Conservation (phyloP, 129 eudicot genomes). For the Pseudognaphalium luteoalbum region DNA sequence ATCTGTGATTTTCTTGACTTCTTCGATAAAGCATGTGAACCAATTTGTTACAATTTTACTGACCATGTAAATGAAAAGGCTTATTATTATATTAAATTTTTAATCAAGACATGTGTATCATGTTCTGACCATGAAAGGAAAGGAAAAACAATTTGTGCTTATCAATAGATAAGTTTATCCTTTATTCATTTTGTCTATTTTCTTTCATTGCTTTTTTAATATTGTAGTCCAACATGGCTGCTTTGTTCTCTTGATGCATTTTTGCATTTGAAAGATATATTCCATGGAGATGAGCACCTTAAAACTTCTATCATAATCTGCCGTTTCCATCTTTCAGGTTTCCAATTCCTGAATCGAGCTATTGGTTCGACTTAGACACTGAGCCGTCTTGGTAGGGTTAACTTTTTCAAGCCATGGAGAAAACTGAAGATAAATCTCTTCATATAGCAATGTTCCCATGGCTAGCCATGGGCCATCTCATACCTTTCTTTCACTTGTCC, state of each 20-base stretch:
- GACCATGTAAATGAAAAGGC: too few relatives aligned
- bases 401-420: slow-evolving; percentile 34
- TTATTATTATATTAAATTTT: too few relatives aligned
- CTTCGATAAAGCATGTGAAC: background rate
- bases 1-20: background rate
- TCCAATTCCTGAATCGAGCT: slow-evolving; percentile 7
- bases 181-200: background rate
- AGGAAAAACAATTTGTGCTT: background rate
- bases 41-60: background rate
- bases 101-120: too few relatives aligned
- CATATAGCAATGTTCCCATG: slow-evolving; percentile 89
- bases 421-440: slow-evolving; percentile 29
- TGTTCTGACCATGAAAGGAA: too few relatives aligned
- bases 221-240: slow-evolving; percentile 31
- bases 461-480: slow-evolving; percentile 90
- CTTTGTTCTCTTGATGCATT: slow-evolving; percentile 14
- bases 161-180: background rate
- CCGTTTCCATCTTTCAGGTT: background rate
- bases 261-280: background rate
- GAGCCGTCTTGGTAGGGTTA: background rate
- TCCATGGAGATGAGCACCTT: background rate
- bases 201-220: background rate
- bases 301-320: background rate
- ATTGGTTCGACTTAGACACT: slow-evolving; percentile 1
- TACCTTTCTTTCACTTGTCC: slow-evolving; percentile 63